Evolutionary conservation across 2,329 filamentous ascomycete genomes (phyloP).

Genomic region (Apiospora sp.): DNA sequence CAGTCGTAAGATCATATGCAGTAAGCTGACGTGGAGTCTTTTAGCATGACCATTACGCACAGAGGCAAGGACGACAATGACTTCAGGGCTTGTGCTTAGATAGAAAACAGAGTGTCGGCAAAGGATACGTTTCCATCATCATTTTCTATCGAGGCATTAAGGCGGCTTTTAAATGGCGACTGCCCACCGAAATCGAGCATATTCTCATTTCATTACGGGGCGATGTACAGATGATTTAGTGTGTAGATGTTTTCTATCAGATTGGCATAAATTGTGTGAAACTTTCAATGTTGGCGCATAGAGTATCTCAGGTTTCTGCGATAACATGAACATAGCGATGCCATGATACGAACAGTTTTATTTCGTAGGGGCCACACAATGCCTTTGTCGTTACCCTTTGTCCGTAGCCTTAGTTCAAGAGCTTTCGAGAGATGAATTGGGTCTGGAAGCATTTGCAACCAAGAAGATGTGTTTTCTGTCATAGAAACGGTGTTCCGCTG

Average conservation of each 20-base stretch:
- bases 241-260: background rate
- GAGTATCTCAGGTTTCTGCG: too few species aligned
- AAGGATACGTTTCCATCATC: background rate
- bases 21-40: background rate
- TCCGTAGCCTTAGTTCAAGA: background rate
- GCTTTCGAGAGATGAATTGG: background rate
- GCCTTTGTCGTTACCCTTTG: background rate
- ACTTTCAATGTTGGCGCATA: too few species aligned
- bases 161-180: background rate
- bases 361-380: too few species aligned
- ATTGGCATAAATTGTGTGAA: too few species aligned
- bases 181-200: background rate
- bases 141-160: background rate
- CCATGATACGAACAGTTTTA: background rate
- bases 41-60: constrained; percentile 8
- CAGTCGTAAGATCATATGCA: background rate
- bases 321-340: too few species aligned
- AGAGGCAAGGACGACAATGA: background rate
- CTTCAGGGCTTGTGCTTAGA: background rate
- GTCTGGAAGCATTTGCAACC: too few species aligned
- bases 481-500: too few species aligned
- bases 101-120: background rate
- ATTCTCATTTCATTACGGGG: background rate
- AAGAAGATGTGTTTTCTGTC: too few species aligned
- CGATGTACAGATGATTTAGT: background rate